Conservation (phyloP, 371 early-diverging fungal genomes). For the Mortierella sp. region DNA sequence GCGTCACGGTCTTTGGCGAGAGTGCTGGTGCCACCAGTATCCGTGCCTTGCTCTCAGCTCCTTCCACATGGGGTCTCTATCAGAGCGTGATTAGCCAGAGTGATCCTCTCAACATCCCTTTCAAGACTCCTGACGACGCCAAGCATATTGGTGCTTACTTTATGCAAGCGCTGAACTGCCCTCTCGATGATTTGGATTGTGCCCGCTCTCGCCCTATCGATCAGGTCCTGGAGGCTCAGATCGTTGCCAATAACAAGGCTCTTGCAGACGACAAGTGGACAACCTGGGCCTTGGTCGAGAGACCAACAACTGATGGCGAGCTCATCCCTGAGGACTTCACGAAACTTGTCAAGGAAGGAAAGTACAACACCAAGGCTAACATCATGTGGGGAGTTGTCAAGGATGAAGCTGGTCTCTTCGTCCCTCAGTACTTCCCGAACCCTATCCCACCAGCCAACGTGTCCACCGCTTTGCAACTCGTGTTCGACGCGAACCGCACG, state of each 20-base stretch:
- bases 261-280: conserved; percentile 37
- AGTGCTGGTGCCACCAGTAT: conserved; percentile 60
- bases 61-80: conserved; percentile 22
- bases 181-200: conserved; percentile 15
- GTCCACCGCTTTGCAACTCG: conserved; percentile 8
- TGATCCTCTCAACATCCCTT: conserved; percentile 34
- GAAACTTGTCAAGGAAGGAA: conserved; percentile 24
- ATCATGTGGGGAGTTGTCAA: conserved; percentile 50
- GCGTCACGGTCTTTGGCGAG: conserved; percentile 58
- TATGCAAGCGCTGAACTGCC: conserved; percentile 19
- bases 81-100: conserved; percentile 33
- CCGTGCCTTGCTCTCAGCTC: conserved; percentile 39
- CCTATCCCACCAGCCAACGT: conserved; percentile 20
- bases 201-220: conserved; percentile 24
- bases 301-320: conserved; percentile 35
- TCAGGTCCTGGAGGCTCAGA: conserved; percentile 30
- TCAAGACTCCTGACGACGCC: conserved; percentile 13
- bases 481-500: conserved; percentile 28
- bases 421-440: conserved; percentile 37
- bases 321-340: conserved; percentile 31
- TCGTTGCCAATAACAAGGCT: conserved; percentile 12
- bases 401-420: conserved; percentile 46
- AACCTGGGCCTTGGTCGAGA: conserved; percentile 28
- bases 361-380: conserved; percentile 46
- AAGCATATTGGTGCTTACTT: conserved; percentile 14